Percentiles rank a stretch among this genome's conserved stretches.
Evolutionary conservation across 2,329 filamentous ascomycete genomes (phyloP).

Genomic region (Cercospora janseana): DNA sequence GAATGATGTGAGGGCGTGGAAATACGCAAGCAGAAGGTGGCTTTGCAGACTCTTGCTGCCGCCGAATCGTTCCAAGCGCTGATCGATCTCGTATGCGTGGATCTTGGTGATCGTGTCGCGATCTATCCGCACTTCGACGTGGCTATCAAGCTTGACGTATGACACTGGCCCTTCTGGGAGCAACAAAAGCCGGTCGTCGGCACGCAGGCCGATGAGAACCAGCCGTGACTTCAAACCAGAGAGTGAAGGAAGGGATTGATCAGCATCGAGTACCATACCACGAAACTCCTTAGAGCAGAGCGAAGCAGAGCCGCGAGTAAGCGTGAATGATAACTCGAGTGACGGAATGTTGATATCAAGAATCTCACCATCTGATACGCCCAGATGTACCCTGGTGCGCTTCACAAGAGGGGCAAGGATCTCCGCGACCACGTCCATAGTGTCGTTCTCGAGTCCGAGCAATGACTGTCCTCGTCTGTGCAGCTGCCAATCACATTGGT

Average conservation of each 20-base stretch:
- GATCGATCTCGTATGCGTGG: constrained; percentile 54
- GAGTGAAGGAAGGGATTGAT: constrained; percentile 60
- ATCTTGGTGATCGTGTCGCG: constrained; percentile 50
- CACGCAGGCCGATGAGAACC: constrained; percentile 42
- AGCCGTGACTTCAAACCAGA: constrained; percentile 61
- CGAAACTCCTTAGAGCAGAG: constrained; percentile 13
- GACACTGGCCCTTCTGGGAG: constrained; percentile 41
- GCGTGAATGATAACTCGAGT: background rate
- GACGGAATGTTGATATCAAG: background rate
- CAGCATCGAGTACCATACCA: constrained; percentile 39
- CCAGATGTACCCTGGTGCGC: background rate
- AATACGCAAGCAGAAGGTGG: constrained; percentile 43
- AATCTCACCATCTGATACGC: background rate
- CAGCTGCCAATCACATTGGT: background rate
- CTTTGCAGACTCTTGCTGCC: constrained; percentile 51
- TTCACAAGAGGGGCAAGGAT: background rate
- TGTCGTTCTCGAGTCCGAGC: background rate
- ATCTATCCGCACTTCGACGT: constrained; percentile 39
- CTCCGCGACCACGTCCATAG: background rate
- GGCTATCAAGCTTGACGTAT: constrained; percentile 46
- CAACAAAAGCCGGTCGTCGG: constrained; percentile 51
- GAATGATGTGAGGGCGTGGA: constrained; percentile 62
- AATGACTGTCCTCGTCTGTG: background rate
- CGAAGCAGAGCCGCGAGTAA: background rate
- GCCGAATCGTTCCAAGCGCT: constrained; percentile 56